A percentile compares a stretch with the other conserved stretches of the same genome.
Evolutionary conservation across 1,284 basidiomycete species (phyloP).

Genomic region (Coniferiporia sulphurascens): DNA sequence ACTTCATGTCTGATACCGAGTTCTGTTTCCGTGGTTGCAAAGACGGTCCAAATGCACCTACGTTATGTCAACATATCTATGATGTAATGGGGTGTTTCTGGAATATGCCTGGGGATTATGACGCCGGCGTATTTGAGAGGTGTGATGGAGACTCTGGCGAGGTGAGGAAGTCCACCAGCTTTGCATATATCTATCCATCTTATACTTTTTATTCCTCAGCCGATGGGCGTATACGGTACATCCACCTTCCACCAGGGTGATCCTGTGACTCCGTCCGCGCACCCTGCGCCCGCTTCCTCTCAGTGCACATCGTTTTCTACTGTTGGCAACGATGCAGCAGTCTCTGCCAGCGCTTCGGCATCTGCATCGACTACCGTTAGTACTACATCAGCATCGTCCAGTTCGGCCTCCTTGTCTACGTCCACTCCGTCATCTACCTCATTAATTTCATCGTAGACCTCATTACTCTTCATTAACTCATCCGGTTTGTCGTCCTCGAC

Average conservation of each 20-base stretch:
- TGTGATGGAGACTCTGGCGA: slow-evolving; percentile 52
- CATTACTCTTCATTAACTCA: background rate
- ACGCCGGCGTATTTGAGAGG: slow-evolving; percentile 50
- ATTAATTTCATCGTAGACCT: background rate
- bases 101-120: slow-evolving; percentile 68
- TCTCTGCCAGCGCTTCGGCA: slow-evolving; percentile 24
- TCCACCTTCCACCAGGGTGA: slow-evolving; percentile 67
- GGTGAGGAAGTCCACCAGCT: slow-evolving; percentile 27
- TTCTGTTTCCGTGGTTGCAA: slow-evolving; percentile 78
- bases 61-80: slow-evolving; percentile 64
- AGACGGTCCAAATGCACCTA: slow-evolving; percentile 50
- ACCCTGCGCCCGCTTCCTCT: slow-evolving; percentile 52
- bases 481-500: background rate
- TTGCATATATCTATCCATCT: background rate
- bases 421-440: background rate
- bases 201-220: slow-evolving; percentile 34
- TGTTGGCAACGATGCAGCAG: slow-evolving; percentile 37
- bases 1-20: slow-evolving; percentile 51
- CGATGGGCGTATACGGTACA: slow-evolving; percentile 65
- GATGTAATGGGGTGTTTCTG: slow-evolving; percentile 61
- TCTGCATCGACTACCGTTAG: slow-evolving; percentile 16
- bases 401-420: background rate
- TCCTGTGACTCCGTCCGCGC: slow-evolving; percentile 51
- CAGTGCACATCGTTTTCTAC: slow-evolving; percentile 42
- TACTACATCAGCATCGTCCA: slow-evolving; percentile 5